A percentile compares a stretch with the other conserved stretches of the same genome.
phyloP scores from a whole-genome alignment of 177 flowering plant genomes.

The Vitis hybrid region DNA sequence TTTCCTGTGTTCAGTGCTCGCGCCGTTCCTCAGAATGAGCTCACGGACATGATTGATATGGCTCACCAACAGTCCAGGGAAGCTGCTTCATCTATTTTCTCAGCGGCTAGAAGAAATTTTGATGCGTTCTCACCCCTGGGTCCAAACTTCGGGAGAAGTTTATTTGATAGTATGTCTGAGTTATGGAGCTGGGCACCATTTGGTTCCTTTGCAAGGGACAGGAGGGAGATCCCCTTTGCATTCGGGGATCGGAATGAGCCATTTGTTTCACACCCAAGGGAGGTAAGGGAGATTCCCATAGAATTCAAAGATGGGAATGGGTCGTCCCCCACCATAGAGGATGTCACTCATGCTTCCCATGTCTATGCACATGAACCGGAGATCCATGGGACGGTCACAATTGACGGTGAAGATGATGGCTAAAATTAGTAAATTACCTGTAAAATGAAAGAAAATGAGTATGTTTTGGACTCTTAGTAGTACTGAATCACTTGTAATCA shows the following conservation, averaged over 20 bases:
- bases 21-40: slow-evolving; percentile 48
- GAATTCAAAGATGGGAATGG: slow-evolving; percentile 72
- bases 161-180: slow-evolving; percentile 34
- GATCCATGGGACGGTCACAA: slow-evolving; percentile 50
- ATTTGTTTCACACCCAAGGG: slow-evolving; percentile 83
- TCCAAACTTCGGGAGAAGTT: slow-evolving; percentile 38
- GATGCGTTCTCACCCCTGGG: slow-evolving; percentile 61
- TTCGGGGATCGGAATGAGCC: too few species aligned
- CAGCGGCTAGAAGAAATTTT: slow-evolving; percentile 30
- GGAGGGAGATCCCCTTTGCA: too few species aligned
- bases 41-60: slow-evolving; percentile 75
- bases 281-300: slow-evolving; percentile 87
- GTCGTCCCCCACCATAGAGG: slow-evolving; percentile 56
- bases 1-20: slow-evolving; percentile 31
- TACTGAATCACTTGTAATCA: too few species aligned
- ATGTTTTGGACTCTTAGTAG: too few species aligned
- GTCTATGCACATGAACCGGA: slow-evolving; percentile 38
- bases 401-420: slow-evolving; percentile 61
- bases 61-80: slow-evolving; percentile 21
- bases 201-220: too few species aligned
- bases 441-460: too few species aligned
- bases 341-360: slow-evolving; percentile 47
- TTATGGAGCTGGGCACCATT: slow-evolving; percentile 36
- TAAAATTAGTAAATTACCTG: too few species aligned
- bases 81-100: slow-evolving; percentile 36